These are phyloP conservation scores for Astrephomene gubernaculifera DNA, from an alignment of 139 green algal species.

Conservation along the genomic window DNA sequence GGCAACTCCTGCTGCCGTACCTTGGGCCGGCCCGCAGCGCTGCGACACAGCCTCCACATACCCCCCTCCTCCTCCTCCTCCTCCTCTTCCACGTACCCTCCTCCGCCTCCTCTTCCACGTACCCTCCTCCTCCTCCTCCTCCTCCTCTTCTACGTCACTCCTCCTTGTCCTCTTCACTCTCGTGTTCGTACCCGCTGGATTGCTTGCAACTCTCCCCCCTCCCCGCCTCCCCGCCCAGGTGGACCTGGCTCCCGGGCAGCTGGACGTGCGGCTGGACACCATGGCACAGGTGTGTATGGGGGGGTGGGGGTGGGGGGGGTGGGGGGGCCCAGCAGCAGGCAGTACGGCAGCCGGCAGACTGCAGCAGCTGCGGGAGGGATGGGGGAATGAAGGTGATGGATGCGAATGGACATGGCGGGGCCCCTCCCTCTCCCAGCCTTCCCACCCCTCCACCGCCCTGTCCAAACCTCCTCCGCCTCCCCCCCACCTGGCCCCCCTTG, in stretches of 20 bases:
- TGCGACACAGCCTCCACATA: no score
- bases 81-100: no score
- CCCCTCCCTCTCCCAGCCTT: neutral
- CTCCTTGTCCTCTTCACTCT: neutral
- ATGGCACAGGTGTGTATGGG: slow-evolving; percentile 16
- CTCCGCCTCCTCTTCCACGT: no score
- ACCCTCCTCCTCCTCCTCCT: no score
- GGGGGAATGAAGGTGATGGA: neutral
- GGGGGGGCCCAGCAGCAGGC: no score
- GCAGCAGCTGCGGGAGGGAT: neutral
- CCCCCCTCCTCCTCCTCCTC: no score
- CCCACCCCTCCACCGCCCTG: neutral
- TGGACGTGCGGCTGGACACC: slow-evolving; percentile 17
- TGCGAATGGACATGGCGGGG: neutral
- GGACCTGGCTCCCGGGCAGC: slow-evolving; percentile 41
- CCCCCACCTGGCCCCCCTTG: neutral
- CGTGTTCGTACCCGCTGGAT: neutral
- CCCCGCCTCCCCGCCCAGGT: slow-evolving; percentile 27
- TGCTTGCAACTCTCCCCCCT: no score
- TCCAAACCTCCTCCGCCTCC: neutral
- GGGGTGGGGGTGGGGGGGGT: neutral
- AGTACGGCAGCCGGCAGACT: no score
- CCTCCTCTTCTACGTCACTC: no score
- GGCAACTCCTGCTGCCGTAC: no score
- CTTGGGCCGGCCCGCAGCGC: no score